Percentiles rank a stretch among this genome's conserved stretches.
Conservation (phyloP, 257 asterid species). For the Solanum ossicruentum region DNA sequence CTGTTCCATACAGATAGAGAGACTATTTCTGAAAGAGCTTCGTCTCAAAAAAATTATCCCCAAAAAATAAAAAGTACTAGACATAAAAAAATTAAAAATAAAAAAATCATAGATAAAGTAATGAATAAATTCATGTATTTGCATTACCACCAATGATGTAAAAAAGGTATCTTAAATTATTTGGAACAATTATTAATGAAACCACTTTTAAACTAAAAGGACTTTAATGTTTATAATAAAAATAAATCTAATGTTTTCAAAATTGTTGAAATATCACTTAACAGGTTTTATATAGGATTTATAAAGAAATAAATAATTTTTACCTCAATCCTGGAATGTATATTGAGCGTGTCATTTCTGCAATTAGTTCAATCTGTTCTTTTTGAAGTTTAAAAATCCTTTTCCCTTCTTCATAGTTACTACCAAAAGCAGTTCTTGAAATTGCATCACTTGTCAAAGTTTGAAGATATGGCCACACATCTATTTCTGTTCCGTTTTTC, state of each 20-base stretch:
- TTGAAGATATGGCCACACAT: conserved; percentile 7
- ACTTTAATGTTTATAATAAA: background rate
- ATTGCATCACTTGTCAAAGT: conserved; percentile 12
- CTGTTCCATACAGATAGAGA: too few species aligned
- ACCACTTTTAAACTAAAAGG: background rate
- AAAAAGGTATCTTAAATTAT: background rate
- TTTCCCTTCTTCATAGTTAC: conserved; percentile 3
- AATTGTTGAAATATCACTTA: background rate
- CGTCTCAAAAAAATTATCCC: too few species aligned
- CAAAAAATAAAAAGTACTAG: too few species aligned
- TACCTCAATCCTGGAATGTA: conserved; percentile 7
- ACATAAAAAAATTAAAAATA: too few species aligned
- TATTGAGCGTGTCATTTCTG: background rate
- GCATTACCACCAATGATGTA: background rate
- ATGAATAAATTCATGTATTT: background rate
- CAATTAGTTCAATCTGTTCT: background rate
- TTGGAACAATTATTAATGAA: background rate
- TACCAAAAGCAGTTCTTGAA: conserved; percentile 4
- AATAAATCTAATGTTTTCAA: background rate
- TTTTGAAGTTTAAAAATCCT: conserved; percentile 4
- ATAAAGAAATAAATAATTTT: background rate
- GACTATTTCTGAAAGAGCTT: too few species aligned
- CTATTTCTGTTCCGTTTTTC: background rate
- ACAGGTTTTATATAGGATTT: background rate
- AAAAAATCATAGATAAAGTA: background rate